Conservation (phyloP, 202 grass and related monocot genomes). For the Panicum virgatum region DNA sequence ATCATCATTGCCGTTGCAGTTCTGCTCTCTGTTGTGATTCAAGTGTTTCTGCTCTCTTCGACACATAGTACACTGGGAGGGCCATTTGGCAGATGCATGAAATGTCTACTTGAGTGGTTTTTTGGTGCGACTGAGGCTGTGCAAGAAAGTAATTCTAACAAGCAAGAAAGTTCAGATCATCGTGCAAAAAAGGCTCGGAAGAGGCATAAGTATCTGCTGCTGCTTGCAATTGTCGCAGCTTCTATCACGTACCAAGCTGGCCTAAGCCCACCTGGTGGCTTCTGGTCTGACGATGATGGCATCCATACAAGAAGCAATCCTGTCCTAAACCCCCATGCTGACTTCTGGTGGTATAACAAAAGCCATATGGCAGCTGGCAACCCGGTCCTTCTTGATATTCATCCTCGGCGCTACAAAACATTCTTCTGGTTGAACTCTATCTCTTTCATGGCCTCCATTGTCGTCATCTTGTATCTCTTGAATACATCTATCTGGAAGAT, state of each 20-base stretch:
- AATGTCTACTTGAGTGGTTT: not conserved
- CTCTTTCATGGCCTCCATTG: conserved; percentile 59
- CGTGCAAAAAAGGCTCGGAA: conserved; percentile 18
- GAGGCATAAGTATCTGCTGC: conserved; percentile 45
- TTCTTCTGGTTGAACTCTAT: conserved; percentile 59
- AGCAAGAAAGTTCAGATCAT: not conserved
- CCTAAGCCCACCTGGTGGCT: conserved; percentile 55
- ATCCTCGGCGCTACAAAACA: conserved; percentile 28
- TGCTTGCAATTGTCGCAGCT: conserved; percentile 52
- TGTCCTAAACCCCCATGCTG: too few species aligned
- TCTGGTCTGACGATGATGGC: conserved; percentile 35
- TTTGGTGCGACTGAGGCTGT: not conserved
- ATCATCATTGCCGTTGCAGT: conserved; percentile 43
- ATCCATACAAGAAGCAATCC: too few species aligned
- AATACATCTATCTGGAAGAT: conserved; percentile 24
- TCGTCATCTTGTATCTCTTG: conserved; percentile 51
- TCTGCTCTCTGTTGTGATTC: conserved; percentile 38
- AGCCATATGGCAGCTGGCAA: conserved; percentile 37
- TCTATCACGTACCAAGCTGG: conserved; percentile 53
- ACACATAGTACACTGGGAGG: not conserved
- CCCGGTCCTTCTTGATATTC: conserved; percentile 44
- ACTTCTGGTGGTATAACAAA: too few species aligned
- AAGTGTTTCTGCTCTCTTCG: conserved; percentile 34
- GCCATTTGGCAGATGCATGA: not conserved
- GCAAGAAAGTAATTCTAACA: not conserved